Conservation (phyloP, 2,329 filamentous ascomycete genomes). For the Aureobasidium uvarum region DNA sequence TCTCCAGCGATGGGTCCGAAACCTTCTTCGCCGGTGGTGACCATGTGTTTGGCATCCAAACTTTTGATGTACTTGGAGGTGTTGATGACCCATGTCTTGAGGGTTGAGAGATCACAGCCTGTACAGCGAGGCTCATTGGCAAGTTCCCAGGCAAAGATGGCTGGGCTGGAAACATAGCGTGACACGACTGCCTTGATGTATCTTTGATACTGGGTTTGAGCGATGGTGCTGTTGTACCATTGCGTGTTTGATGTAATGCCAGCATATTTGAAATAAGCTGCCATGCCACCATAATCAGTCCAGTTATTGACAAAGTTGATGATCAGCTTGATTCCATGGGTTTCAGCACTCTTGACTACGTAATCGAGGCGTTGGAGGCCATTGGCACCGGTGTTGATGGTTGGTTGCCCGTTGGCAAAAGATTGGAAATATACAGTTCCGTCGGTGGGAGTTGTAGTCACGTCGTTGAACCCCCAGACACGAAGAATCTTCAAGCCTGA, state of each 20-base stretch:
- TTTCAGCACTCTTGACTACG: constrained; percentile 60
- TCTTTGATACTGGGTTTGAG: constrained; percentile 56
- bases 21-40: constrained; percentile 64
- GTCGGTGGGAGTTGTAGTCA: constrained; percentile 44
- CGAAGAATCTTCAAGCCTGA: constrained; percentile 52
- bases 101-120: constrained; percentile 57
- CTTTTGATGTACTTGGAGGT: constrained; percentile 63
- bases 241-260: constrained; percentile 50
- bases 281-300: constrained; percentile 61
- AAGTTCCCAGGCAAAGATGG: constrained; percentile 67
- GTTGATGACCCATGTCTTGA: constrained; percentile 59
- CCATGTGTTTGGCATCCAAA: constrained; percentile 60
- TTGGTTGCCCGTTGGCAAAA: constrained; percentile 51
- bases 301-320: constrained; percentile 69
- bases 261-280: constrained; percentile 57
- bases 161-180: constrained; percentile 57
- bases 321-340: constrained; percentile 61
- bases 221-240: constrained; percentile 57
- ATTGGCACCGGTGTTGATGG: constrained; percentile 62
- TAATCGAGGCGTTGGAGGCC: constrained; percentile 65
- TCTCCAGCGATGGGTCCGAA: constrained; percentile 34
- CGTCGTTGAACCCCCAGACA: constrained; percentile 64
- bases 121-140: constrained; percentile 65
- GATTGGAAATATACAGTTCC: constrained; percentile 47
- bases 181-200: constrained; percentile 61